Base-by-base conservation (phyloP, 352 stramenopile species). In the Pythium oligandrum region DNA sequence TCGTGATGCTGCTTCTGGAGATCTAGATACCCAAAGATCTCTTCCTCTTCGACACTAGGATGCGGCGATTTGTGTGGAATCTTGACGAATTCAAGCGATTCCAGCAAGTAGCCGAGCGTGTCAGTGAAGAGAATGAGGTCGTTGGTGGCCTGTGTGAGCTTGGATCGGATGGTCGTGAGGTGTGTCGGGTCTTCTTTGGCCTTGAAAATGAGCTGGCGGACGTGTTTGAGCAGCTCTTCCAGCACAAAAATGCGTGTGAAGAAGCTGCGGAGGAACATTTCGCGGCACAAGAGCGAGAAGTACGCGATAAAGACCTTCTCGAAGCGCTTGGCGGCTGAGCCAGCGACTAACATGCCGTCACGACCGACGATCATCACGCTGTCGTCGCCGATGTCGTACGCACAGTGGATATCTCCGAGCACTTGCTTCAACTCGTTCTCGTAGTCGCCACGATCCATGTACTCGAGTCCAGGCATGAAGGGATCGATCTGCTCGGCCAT, bases 401-500 rank as follows among this genome's bases (percentile, higher is more conserved):
- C 87, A 39, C 85, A 92, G 66, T 94, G 81, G 44, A 93, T 96
- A 57, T 98, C 92, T 26, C 92, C 93, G 34, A 98, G 77, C 9
- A 96, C 82, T 63, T 96, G 86, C 68, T 98, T 98, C 39, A 98
- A 80, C 61, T 98, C 95, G 67, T 98, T 98, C 60, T 98, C 93
- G 64, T 97, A 98, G 62, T 98, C 91, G 39, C 89, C 93, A 51
- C 95, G 94, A 65, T 98, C 92, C 92, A 98, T 98, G 75, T 98
- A 98, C 73, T 98, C 95, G 53, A 97, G 78, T 0, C 90, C 93
- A 37, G 93, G 96, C 57, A 98, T 83, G 65, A 98, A 95, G 26
- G 95, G 95, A 7, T 95, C 96, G 55, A 98, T 98, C 62, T 98
- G 92, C 63, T 98, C 96, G 40, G 95, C 95, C 66, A 98, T 96